Percentiles rank a stretch among this genome's conserved stretches.
These are phyloP conservation scores for Cutaneotrichosporon daszewskae DNA, from an alignment of 1,284 basidiomycete genomes.

Conservation along the genomic window DNA sequence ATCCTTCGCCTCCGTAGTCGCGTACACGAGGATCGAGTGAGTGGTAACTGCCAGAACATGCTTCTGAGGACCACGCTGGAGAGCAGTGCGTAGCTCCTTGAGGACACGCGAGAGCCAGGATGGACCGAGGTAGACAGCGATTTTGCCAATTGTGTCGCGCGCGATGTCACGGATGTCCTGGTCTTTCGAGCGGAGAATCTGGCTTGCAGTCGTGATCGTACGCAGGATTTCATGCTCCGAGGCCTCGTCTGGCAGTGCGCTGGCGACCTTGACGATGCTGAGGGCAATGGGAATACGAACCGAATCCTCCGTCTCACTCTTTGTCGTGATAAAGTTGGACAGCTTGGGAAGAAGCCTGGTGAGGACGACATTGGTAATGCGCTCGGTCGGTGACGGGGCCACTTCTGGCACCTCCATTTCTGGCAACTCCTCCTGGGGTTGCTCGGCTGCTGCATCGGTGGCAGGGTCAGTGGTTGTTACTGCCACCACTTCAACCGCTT, in stretches of 20 bases:
- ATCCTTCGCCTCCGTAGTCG: conserved; percentile 57
- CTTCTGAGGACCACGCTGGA: conserved; percentile 86
- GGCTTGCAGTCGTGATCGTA: conserved; percentile 76
- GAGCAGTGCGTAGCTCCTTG: conserved; percentile 72
- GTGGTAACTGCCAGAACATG: conserved; percentile 83
- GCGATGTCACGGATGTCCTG: conserved; percentile 89
- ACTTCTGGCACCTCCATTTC: too few species aligned
- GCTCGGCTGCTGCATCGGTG: conserved; percentile 13
- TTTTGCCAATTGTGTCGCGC: conserved; percentile 77
- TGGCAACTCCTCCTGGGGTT: too few species aligned
- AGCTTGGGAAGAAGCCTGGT: conserved; percentile 68
- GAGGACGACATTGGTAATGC: conserved; percentile 72
- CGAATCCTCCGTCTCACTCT: conserved; percentile 68
- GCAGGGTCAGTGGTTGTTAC: conserved; percentile 39
- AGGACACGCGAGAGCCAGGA: conserved; percentile 68
- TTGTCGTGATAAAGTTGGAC: conserved; percentile 70
- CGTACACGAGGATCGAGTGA: conserved; percentile 75
- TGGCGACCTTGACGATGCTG: conserved; percentile 79
- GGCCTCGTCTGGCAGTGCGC: conserved; percentile 65
- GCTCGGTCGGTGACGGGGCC: conserved; percentile 22
- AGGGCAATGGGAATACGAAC: conserved; percentile 82
- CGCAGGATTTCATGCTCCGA: conserved; percentile 70
- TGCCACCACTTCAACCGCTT: conserved; percentile 19
- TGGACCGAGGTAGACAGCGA: conserved; percentile 69
- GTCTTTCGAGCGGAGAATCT: conserved; percentile 83